phyloP scores from a whole-genome alignment of 495 filamentous ascomycete species.

The Daldinia concentrica region DNA sequence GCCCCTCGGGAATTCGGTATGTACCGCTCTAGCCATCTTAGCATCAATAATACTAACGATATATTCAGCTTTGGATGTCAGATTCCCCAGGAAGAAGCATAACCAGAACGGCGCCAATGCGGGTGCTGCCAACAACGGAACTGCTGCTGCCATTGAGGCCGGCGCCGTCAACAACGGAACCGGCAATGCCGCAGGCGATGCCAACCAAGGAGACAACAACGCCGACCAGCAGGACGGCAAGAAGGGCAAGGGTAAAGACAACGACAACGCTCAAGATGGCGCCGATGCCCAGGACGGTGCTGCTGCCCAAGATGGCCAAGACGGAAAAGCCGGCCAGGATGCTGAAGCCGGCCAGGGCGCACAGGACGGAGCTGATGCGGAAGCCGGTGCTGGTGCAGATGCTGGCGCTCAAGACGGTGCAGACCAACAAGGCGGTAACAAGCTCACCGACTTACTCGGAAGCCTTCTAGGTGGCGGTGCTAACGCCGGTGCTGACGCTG shows the following conservation, averaged over 20 bases:
- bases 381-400: too few relatives aligned
- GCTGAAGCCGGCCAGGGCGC: background rate
- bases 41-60: slow-evolving; percentile 3
- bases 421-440: slow-evolving; percentile 26
- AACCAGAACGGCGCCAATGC: slow-evolving; percentile 5
- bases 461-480: slow-evolving; percentile 25
- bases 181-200: slow-evolving; percentile 13
- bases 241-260: slow-evolving; percentile 4
- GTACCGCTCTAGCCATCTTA: background rate
- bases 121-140: slow-evolving; percentile 15
- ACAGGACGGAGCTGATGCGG: too few relatives aligned
- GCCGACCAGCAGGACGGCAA: too few relatives aligned
- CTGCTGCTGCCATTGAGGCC: slow-evolving; percentile 8
- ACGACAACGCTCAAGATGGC: slow-evolving; percentile 14
- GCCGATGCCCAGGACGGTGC: slow-evolving; percentile 4
- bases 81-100: slow-evolving; percentile 32
- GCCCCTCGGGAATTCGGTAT: slow-evolving; percentile 19
- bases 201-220: slow-evolving; percentile 4
- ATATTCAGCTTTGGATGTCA: slow-evolving; percentile 29
- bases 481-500: too few relatives aligned
- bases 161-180: slow-evolving; percentile 30
- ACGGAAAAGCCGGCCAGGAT: slow-evolving; percentile 10
- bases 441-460: slow-evolving; percentile 23
- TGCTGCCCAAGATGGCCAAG: too few relatives aligned
- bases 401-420: slow-evolving; percentile 13